Percentiles rank a stretch among this genome's conserved stretches.
These are phyloP conservation scores for Solanum sitiens DNA, from an alignment of 257 asterid species.

Conservation along the genomic window DNA sequence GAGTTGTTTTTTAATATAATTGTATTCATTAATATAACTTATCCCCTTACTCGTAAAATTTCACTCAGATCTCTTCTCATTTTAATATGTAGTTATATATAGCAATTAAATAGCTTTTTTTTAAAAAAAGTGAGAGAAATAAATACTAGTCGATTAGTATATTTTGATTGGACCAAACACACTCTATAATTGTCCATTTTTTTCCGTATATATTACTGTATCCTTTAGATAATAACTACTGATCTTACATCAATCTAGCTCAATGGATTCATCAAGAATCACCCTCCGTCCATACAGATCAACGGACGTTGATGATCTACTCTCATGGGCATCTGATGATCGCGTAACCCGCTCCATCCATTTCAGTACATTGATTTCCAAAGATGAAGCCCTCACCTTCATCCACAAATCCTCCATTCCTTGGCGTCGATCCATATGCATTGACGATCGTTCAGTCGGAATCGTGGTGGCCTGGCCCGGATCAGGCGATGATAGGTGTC, in stretches of 20 bases:
- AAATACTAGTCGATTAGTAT: neutral
- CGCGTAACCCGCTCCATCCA: conserved; percentile 18
- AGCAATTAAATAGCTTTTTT: too few relatives aligned
- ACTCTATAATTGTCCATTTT: neutral
- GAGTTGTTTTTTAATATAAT: too few relatives aligned
- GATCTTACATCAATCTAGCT: neutral
- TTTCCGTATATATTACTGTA: neutral
- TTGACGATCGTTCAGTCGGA: conserved; percentile 26
- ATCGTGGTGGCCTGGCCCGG: conserved; percentile 23
- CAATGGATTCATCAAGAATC: conserved; percentile 27
- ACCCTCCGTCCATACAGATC: conserved; percentile 27
- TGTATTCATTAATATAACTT: neutral
- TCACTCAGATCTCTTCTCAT: too few relatives aligned
- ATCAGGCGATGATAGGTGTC: conserved; percentile 22
- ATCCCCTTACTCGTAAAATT: too few relatives aligned
- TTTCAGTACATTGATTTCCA: conserved; percentile 27
- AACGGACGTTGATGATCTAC: conserved; percentile 27
- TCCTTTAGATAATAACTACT: too few relatives aligned
- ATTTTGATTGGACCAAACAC: neutral
- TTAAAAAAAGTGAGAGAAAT: too few relatives aligned
- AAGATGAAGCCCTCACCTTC: conserved; percentile 33
- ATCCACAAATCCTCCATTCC: conserved; percentile 33
- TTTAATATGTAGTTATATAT: too few relatives aligned
- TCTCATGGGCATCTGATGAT: conserved; percentile 48
- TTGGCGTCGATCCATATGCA: conserved; percentile 45